Conservation (phyloP, 202 grass and related monocot species). For the Carex arenaria region DNA sequence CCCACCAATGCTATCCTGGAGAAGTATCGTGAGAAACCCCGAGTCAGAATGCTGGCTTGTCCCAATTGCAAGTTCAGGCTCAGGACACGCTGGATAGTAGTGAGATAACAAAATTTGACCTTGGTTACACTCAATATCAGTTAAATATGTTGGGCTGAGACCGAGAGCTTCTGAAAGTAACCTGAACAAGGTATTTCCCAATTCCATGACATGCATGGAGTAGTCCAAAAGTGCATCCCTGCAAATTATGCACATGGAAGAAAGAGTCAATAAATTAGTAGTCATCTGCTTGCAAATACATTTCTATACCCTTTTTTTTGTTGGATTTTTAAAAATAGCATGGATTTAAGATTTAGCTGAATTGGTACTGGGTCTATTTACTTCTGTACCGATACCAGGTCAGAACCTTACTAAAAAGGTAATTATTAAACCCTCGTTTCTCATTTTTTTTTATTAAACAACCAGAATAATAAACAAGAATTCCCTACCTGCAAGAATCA, state of each 20-base stretch:
- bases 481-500: conserved; percentile 33
- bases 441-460: background rate
- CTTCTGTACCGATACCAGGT: background rate
- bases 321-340: background rate
- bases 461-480: background rate
- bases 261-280: background rate
- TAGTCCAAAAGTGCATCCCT: conserved; percentile 37
- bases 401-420: background rate
- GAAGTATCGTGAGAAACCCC: conserved; percentile 51
- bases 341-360: background rate
- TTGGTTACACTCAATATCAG: conserved; percentile 54
- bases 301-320: background rate
- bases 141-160: conserved; percentile 33
- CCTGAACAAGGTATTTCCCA: conserved; percentile 35
- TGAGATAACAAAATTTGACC: conserved; percentile 43
- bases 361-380: background rate
- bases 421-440: background rate
- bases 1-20: conserved; percentile 48
- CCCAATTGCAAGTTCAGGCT: conserved; percentile 48
- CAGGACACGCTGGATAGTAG: conserved; percentile 51
- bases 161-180: conserved; percentile 39
- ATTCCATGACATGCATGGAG: conserved; percentile 27
- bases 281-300: background rate
- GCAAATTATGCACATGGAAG: background rate
- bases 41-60: conserved; percentile 45